Percentiles rank a stretch among this genome's conserved stretches.
Evolutionary conservation across 176 grass and related monocot species (phyloP).

Genomic region (Rhynchospora pubera): DNA sequence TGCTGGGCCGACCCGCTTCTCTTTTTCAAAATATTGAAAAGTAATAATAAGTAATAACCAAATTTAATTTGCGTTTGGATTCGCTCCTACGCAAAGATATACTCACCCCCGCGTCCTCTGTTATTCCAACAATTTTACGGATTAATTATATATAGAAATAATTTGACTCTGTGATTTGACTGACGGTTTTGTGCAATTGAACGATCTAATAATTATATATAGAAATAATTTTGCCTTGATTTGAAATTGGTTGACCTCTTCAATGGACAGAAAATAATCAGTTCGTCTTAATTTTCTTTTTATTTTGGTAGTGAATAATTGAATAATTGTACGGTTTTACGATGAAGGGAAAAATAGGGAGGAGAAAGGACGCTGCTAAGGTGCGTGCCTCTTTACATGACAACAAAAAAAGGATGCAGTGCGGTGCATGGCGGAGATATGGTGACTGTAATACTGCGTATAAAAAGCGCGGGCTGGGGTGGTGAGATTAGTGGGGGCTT

Average conservation of each 20-base stretch:
- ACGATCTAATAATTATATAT: no score
- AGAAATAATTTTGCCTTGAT: neutral
- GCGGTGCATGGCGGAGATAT: neutral
- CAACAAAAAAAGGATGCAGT: conserved; percentile 1
- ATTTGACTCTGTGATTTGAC: neutral
- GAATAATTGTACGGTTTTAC: neutral
- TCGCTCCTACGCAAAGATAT: conserved; percentile 15
- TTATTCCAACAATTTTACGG: neutral
- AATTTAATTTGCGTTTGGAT: neutral
- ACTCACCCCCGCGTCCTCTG: neutral
- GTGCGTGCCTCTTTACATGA: conserved; percentile 10
- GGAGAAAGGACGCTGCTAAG: neutral
- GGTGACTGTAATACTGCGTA: neutral
- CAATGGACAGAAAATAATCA: neutral
- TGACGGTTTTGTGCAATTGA: neutral
- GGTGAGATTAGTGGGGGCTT: conserved; percentile 12
- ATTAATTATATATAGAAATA: no score
- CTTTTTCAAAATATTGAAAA: conserved; percentile 19
- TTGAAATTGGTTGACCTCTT: no score
- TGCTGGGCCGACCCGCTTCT: neutral
- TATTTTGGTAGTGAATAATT: neutral
- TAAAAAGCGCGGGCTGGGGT: neutral
- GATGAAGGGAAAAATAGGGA: neutral
- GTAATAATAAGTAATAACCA: conserved; percentile 17
- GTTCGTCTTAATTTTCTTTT: neutral